A percentile compares a stretch with the other conserved stretches of the same genome.
phyloP scores from a whole-genome alignment of 371 early-diverging fungal genomes.

The Mucor ambiguus region DNA sequence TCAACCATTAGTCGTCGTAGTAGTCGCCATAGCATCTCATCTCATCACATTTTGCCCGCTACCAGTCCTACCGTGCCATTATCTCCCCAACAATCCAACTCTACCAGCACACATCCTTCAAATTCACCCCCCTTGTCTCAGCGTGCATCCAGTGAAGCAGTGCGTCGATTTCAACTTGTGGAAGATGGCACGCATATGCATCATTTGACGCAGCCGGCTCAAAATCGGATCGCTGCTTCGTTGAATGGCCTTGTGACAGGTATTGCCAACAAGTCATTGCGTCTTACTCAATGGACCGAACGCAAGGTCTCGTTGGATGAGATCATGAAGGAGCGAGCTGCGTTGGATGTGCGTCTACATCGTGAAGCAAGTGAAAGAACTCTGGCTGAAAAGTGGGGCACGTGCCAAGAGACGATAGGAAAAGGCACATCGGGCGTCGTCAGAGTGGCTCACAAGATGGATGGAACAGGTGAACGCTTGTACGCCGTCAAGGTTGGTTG shows the following conservation, averaged over 20 bases:
- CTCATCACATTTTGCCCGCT: slow-evolving; percentile 3
- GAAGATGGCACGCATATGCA: slow-evolving; percentile 43
- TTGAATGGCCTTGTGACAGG: slow-evolving; percentile 39
- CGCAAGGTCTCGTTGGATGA: slow-evolving; percentile 27
- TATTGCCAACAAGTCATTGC: slow-evolving; percentile 23
- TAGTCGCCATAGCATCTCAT: background rate
- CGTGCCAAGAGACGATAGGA: slow-evolving; percentile 54
- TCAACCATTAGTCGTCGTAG: background rate
- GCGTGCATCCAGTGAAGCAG: slow-evolving; percentile 5
- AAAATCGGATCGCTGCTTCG: slow-evolving; percentile 36
- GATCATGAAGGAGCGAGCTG: slow-evolving; percentile 33
- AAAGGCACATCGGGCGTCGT: slow-evolving; percentile 58
- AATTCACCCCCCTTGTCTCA: slow-evolving; percentile 7
- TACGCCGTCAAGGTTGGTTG: slow-evolving; percentile 57
- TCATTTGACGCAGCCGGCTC: slow-evolving; percentile 35
- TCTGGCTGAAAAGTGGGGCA: slow-evolving; percentile 51
- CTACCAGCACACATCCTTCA: background rate
- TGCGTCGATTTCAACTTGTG: slow-evolving; percentile 32
- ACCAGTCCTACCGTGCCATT: background rate
- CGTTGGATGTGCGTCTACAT: slow-evolving; percentile 27
- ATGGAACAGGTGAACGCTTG: slow-evolving; percentile 38
- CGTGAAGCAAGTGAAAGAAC: slow-evolving; percentile 20
- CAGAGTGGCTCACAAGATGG: slow-evolving; percentile 45
- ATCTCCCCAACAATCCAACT: background rate
- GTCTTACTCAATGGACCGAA: slow-evolving; percentile 35